Evolutionary conservation across 1,139 yeast species (phyloP), one percentile per base, ranked within the genome.

Genomic region (Blastobotrys malaysiensis): DNA sequence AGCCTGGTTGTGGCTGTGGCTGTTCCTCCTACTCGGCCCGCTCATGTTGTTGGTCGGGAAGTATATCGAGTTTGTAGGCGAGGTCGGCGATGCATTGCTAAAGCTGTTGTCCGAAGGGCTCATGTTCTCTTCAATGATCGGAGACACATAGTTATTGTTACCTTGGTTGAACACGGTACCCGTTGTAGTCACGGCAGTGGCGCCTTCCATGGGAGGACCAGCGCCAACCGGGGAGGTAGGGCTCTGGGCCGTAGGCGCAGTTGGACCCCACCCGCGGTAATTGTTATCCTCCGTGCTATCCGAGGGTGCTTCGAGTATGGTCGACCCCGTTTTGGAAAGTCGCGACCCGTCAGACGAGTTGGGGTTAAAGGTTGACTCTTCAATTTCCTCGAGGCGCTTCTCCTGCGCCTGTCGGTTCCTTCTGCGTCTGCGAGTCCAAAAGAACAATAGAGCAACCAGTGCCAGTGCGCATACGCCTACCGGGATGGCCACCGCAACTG

Each of bases 401-500:
- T 51, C 45, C 26, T 47, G 31, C 36, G n/a, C 45, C 13, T 20
- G 44, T 1, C 16, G 18, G 51, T 49, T 39, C 27, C 36, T 20
- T 31, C 48, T 39, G 18, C 56, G 52, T 5, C 36, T 5, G 11
- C 57, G 47, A 20, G 26, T 47, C 54, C 55, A 54, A 21, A 54
- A 54, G 31, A 46, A 52, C 3, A 52, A 21, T 6, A 24, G 46
- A 6, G 52, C 55, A 13, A 49, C 22, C 1, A 55, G 18, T 7
- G 54, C 57, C n/a, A 56, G 51, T 7, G 48, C 50, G 13, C 36
- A 26, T 11, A 26, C 36, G 5, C 53, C 59, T 9, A 56, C 57
- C 1, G 59, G 58, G 1, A 55, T 55, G 13, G 51, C 60, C n/a
- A 56, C 60, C 7, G 58, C 59, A 11, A 57, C 57, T 5, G 58